Base-by-base conservation (phyloP, 2,329 filamentous ascomycete species). In the Xylaria sp. region DNA sequence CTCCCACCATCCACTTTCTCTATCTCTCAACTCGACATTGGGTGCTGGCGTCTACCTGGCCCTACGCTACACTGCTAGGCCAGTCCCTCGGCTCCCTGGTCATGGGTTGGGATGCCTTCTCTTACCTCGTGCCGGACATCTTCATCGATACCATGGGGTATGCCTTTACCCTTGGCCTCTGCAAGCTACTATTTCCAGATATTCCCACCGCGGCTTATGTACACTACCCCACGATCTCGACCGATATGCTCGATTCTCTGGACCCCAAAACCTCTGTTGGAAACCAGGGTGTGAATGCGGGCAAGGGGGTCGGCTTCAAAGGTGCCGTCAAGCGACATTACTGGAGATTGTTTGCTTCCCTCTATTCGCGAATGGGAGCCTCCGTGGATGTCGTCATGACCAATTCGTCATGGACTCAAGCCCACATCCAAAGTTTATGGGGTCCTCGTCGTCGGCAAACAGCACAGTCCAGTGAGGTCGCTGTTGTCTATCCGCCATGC, bases 81-180 rank as follows among this genome's bases (percentile, higher is more conserved):
- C 94, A 99, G 74, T 96, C 91, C 2, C 71, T 97, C 2, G 94
- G 94, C 48, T 97, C 92, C 4, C 71, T 99, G 51, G 72, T 96
- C 34, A 80, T 99, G 57, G 92, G 90, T 30, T 94, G 91, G 80
- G 93, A 99, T 70, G 93, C 93, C 9, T 94, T 99, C 73, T 88
- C 85, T n/a, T 83, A 97, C 2, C 81, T 97, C 2, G 90, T 93
- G 0, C 94, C 94, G 0, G 94, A 99, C 73, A 83, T 97, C 55
- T 96, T 97, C 72, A 81, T 99, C 68, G 94, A 99, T 71, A 99
- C 94, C 1, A 97, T 99, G 92, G 94, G 94, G 63, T 99, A 97
- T 70, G 92, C 93, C 30, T 99, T 97, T 72, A 84, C 90, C 0
- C 83, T 96, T 9, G 91, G 90, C 7, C 80, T 97, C 2, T 89